phyloP scores from a whole-genome alignment of 2,329 filamentous ascomycete species.

The Trichoderma arundinaceum region DNA sequence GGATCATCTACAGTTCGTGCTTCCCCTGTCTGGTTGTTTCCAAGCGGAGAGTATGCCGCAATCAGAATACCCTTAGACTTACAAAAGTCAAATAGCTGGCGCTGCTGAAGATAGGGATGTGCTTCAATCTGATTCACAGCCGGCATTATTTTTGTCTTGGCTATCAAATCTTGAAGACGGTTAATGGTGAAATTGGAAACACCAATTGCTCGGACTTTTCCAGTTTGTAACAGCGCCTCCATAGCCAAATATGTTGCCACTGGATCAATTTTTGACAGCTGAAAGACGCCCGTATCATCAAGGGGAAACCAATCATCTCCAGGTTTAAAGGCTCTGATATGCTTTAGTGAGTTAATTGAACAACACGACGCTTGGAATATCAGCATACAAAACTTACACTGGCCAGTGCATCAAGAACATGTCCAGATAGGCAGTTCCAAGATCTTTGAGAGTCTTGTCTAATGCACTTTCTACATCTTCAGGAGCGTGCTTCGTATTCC shows the following conservation, averaged over 20 bases:
- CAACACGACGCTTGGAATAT: not conserved
- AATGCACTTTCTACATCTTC: conserved; percentile 68
- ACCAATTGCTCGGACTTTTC: conserved; percentile 80
- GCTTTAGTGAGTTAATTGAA: conserved; percentile 61
- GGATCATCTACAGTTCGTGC: not conserved
- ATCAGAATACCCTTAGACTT: conserved; percentile 74
- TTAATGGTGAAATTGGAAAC: conserved; percentile 85
- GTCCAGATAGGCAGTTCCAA: conserved; percentile 71
- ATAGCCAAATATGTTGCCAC: conserved; percentile 58
- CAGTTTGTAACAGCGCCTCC: conserved; percentile 70
- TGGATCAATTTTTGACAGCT: not conserved
- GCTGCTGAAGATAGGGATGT: conserved; percentile 79
- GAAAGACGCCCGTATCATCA: not conserved
- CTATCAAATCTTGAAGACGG: conserved; percentile 78
- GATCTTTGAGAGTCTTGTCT: conserved; percentile 62
- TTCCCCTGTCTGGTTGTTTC: conserved; percentile 66
- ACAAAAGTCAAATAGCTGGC: conserved; percentile 76
- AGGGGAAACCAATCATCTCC: conserved; percentile 69
- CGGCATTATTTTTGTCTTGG: conserved; percentile 63
- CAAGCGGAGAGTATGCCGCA: conserved; percentile 72
- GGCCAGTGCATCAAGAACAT: conserved; percentile 78
- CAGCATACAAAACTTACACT: not conserved
- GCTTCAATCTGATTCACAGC: conserved; percentile 85
- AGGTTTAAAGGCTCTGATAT: conserved; percentile 79
- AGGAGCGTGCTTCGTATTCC: conserved; percentile 73